Evolutionary conservation across 169 alveolate species (phyloP), one percentile per base, ranked within the genome.

Genomic region (Pseudocohnilembus persalinus): DNA sequence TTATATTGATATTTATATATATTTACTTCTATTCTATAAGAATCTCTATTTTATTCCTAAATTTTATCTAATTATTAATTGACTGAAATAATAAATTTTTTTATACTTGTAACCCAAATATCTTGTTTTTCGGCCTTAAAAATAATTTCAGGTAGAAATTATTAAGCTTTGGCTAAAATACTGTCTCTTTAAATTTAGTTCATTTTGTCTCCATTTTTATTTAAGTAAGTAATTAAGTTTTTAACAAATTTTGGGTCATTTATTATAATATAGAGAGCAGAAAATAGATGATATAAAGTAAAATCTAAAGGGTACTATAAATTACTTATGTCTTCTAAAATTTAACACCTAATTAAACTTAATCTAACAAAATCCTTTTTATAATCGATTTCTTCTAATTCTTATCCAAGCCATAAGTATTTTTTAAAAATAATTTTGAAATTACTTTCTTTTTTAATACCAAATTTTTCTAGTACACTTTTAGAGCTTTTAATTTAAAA

Each of bases 361-460:
- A 84, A 77, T 31, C 89, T 65, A 63, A 28, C 34, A 1, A 73
- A 72, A 72, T 84, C 84, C 25, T 79, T 64, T 28, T 49, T 64
- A 29, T 84, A 84, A 68, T 84, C 84, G 64, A 84, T 65, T 34
- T 76, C 89, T 84, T 84, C 89, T 35, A 84, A 31, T 29, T 84
- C 84, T 25, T 80, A 33, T 31, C 68, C 68, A 27, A 85, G 31
- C 68, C 76, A 78, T 1, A 85, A 73, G 32, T 85, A 85, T 79
- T 85, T 85, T n/a, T 81, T 78, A 77, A 77, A 77, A 15, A 33
- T 77, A 29, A 77, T 15, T 33, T 31, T 32, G 29, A 33, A 33
- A 31, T 77, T 77, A 32, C 33, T n/a, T 24, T 77, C 63, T 4
- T 77, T 63, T n/a, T 77, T 77, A 28, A 77, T 20, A 1, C 82